Conservation (phyloP, 1,284 basidiomycete genomes). For the Polyporus tsugae region DNA sequence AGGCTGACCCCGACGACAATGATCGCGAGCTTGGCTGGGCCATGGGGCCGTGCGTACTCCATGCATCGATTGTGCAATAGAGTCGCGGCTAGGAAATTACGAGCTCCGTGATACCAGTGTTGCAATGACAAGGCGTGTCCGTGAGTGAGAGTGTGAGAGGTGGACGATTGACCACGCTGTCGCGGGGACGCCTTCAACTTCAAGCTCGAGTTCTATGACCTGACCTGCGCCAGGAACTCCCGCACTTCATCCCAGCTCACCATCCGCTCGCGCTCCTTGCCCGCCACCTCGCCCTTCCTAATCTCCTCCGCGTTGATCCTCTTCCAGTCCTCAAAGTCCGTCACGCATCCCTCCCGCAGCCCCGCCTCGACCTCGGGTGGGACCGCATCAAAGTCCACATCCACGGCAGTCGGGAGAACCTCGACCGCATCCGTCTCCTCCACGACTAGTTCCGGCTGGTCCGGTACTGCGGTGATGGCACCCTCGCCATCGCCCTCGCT, state of each 20-base stretch:
- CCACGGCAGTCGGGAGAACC: slow-evolving; percentile 50
- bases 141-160: neutral
- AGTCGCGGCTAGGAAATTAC: neutral
- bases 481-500: neutral
- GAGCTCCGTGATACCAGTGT: neutral
- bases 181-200: neutral
- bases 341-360: slow-evolving; percentile 56
- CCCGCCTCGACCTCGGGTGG: slow-evolving; percentile 66
- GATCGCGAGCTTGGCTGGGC: neutral
- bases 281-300: slow-evolving; percentile 58
- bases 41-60: neutral
- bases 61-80: neutral
- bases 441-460: slow-evolving; percentile 27
- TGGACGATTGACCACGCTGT: no score
- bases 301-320: slow-evolving; percentile 72
- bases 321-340: slow-evolving; percentile 76
- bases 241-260: slow-evolving; percentile 61
- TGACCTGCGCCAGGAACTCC: slow-evolving; percentile 45
- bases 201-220: neutral
- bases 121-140: neutral
- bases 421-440: slow-evolving; percentile 30
- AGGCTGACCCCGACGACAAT: neutral
- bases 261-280: slow-evolving; percentile 86
- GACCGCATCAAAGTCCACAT: slow-evolving; percentile 55
- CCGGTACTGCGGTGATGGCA: neutral